These are phyloP conservation scores for Aspergillus indologenus DNA, from an alignment of 495 filamentous ascomycete species.

Conservation along the genomic window DNA sequence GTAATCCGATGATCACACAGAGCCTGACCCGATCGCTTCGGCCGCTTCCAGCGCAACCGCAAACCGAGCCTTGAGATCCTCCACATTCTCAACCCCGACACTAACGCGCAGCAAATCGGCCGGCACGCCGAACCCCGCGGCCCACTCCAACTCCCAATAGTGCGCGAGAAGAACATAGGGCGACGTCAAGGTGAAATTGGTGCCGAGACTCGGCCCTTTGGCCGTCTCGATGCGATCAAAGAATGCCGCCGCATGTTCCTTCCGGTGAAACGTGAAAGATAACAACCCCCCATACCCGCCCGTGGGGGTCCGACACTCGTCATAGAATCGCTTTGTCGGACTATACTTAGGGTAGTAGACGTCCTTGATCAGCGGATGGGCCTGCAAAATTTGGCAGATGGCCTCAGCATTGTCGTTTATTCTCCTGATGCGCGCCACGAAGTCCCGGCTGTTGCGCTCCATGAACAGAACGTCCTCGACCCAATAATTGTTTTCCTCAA, in stretches of 20 bases:
- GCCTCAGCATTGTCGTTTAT: background rate
- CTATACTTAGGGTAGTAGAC: slow-evolving; percentile 7
- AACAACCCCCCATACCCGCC: slow-evolving; percentile 6
- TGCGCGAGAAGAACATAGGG: background rate
- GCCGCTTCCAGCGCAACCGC: background rate
- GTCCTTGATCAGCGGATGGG: background rate
- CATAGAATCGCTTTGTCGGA: background rate
- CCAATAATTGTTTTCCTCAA: background rate
- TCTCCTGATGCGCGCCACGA: background rate
- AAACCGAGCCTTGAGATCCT: slow-evolving; percentile 1
- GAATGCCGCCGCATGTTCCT: background rate
- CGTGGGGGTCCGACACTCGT: background rate
- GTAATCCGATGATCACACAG: too few relatives aligned
- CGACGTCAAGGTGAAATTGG: background rate
- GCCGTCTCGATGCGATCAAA: background rate
- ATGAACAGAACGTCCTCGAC: background rate
- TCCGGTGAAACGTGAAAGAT: background rate
- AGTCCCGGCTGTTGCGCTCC: background rate
- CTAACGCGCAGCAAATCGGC: slow-evolving; percentile 2
- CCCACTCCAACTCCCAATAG: background rate
- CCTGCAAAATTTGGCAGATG: background rate
- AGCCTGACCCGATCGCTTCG: background rate
- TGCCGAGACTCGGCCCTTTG: slow-evolving; percentile 3
- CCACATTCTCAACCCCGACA: slow-evolving; percentile 7
- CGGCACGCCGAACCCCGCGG: slow-evolving; percentile 8